Conservation (phyloP, 148 eudicot species). For the Rhododendron kiyosumense region DNA sequence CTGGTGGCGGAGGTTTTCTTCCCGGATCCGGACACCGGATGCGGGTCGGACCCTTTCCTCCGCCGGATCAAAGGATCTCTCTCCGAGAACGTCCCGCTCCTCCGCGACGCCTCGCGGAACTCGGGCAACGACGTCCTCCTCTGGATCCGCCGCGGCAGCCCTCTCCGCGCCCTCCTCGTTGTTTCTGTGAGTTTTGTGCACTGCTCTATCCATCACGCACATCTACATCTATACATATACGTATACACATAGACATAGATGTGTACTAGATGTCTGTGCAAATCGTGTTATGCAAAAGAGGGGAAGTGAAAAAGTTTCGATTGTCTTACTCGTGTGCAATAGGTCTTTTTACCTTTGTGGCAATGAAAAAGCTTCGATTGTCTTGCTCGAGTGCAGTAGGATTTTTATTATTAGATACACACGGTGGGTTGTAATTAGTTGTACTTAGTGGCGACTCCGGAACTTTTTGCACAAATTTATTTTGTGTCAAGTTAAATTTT, state of each 20-base stretch:
- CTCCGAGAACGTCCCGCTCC: constrained; percentile 46
- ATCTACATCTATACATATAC: not conserved
- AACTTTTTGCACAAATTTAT: no score
- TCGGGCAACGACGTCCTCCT: constrained; percentile 35
- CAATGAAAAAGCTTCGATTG: no score
- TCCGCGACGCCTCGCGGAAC: constrained; percentile 45
- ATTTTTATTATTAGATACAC: not conserved
- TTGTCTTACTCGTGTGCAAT: not conserved
- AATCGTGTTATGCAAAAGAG: not conserved
- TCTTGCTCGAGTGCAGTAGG: no score
- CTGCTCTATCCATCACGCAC: not conserved
- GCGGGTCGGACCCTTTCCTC: constrained; percentile 20
- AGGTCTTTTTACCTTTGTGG: not conserved
- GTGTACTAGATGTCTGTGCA: not conserved
- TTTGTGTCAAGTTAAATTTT: no score
- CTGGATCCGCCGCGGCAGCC: constrained; percentile 69
- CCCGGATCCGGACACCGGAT: constrained; percentile 27
- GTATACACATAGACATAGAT: not conserved
- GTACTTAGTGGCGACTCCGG: no score
- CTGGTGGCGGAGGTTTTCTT: constrained; percentile 33
- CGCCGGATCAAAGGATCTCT: constrained; percentile 43
- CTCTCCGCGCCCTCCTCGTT: constrained; percentile 72
- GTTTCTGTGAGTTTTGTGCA: constrained; percentile 47
- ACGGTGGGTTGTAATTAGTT: no score
- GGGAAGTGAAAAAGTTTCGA: no score